phyloP scores from a whole-genome alignment of 495 filamentous ascomycete species.

The Aspergillus campestris region DNA sequence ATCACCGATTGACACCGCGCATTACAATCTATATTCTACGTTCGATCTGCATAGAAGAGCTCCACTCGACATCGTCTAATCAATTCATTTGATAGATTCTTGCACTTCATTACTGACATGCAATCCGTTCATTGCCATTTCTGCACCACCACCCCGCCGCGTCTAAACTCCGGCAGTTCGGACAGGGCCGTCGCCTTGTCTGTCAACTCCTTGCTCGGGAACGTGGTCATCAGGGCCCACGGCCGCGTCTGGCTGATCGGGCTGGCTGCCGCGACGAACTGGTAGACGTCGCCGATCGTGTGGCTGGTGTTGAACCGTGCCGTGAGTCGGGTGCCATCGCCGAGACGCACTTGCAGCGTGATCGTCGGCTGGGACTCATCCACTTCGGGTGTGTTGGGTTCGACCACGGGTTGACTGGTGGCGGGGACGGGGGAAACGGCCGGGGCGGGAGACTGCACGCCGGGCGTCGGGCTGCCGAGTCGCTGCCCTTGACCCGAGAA shows the following conservation, averaged over 20 bases:
- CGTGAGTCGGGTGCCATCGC: constrained; percentile 76
- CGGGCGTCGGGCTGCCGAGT: constrained; percentile 86
- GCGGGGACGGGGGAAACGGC: constrained; percentile 23
- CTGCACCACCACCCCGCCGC: constrained; percentile 76
- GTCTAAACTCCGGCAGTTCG: constrained; percentile 76
- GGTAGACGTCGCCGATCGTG: constrained; percentile 85
- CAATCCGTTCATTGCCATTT: constrained; percentile 57
- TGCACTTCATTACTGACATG: neutral
- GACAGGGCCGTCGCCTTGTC: constrained; percentile 62
- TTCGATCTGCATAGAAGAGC: neutral
- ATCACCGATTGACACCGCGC: constrained; percentile 12
- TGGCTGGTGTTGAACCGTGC: constrained; percentile 88
- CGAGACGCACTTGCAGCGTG: constrained; percentile 79
- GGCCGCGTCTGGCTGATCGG: constrained; percentile 46
- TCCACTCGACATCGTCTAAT: neutral
- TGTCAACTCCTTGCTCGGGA: constrained; percentile 86
- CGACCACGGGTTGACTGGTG: constrained; percentile 16
- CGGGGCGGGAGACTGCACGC: constrained; percentile 36
- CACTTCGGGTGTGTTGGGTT: constrained; percentile 43
- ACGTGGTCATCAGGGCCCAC: constrained; percentile 89
- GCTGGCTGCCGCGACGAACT: constrained; percentile 66
- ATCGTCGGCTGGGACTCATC: constrained; percentile 72
- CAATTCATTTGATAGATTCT: neutral
- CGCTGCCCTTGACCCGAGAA: constrained; percentile 77
- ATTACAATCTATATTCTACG: no score